Percentiles rank a stretch among this genome's conserved stretches.
Evolutionary conservation across 2,329 filamentous ascomycete genomes (phyloP).

Genomic region (Colletotrichum sp.): DNA sequence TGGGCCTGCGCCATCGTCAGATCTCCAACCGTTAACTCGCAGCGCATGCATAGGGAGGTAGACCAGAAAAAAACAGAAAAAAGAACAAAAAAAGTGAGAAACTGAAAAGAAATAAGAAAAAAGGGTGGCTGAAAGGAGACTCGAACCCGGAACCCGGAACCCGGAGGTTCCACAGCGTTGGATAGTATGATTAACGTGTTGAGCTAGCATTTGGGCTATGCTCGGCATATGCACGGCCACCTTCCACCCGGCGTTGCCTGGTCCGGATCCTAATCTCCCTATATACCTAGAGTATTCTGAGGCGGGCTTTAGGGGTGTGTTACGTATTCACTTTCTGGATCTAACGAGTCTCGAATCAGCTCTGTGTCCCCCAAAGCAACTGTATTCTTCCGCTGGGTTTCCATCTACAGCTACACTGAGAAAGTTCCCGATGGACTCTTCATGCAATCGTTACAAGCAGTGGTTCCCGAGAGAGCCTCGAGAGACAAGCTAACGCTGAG

Average conservation of each 20-base stretch:
- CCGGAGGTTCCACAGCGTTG: not conserved
- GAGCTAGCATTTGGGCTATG: not conserved
- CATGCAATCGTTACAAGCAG: not conserved
- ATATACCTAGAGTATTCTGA: not conserved
- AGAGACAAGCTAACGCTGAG: not conserved
- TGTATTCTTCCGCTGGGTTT: not conserved
- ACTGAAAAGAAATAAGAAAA: too few relatives aligned
- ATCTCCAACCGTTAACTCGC: not conserved
- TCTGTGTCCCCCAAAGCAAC: not conserved
- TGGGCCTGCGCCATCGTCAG: not conserved
- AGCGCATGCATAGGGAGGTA: not conserved
- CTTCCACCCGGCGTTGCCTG: not conserved
- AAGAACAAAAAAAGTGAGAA: too few relatives aligned
- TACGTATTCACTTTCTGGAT: not conserved
- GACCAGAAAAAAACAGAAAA: too few relatives aligned
- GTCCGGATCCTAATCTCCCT: not conserved
- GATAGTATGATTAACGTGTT: not conserved
- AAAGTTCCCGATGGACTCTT: not conserved
- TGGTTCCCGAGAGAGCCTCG: not conserved
- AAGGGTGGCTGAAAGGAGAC: too few relatives aligned
- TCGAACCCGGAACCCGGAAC: too few relatives aligned
- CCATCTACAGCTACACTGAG: not conserved
- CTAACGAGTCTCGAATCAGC: not conserved
- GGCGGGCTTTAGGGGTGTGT: not conserved
- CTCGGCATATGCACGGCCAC: not conserved